Conservation (phyloP, 805 yeast species). For the Starmera pachycereana region DNA sequence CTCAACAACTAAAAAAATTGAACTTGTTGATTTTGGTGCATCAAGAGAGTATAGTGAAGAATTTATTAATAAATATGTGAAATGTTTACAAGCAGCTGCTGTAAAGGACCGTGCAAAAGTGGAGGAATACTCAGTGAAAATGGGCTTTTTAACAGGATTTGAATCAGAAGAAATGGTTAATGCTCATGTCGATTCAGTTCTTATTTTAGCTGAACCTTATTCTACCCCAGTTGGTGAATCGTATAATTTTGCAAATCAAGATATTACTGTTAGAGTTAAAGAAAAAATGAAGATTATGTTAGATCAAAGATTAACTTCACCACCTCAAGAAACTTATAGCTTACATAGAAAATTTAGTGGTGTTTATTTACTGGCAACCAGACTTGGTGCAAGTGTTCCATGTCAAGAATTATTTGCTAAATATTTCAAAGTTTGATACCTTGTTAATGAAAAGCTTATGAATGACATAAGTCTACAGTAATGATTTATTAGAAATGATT, state of each 20-base stretch:
- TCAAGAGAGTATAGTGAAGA: slow-evolving; percentile 65
- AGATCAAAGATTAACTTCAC: slow-evolving; percentile 85
- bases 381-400: slow-evolving; percentile 73
- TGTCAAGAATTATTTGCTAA: slow-evolving; percentile 69
- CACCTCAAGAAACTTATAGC: slow-evolving; percentile 98
- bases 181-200: slow-evolving; percentile 86
- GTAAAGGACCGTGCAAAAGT: slow-evolving; percentile 54
- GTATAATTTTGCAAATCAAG: slow-evolving; percentile 74
- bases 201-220: slow-evolving; percentile 92
- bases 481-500: too few species aligned
- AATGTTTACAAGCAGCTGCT: slow-evolving; percentile 67
- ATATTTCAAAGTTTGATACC: slow-evolving; percentile 30
- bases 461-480: too few species aligned
- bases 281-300: slow-evolving; percentile 84
- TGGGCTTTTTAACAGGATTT: slow-evolving; percentile 87
- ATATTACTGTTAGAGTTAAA: slow-evolving; percentile 89
- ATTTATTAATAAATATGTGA: slow-evolving; percentile 61
- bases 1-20: slow-evolving; percentile 57
- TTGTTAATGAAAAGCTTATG: too few species aligned
- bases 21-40: slow-evolving; percentile 92
- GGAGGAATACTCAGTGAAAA: slow-evolving; percentile 50
- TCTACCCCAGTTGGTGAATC: slow-evolving; percentile 36
- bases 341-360: slow-evolving; percentile 93
- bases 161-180: slow-evolving; percentile 82
- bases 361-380: slow-evolving; percentile 81